Conservation (phyloP, 768 basidiomycete genomes). For the Mycena pura region DNA sequence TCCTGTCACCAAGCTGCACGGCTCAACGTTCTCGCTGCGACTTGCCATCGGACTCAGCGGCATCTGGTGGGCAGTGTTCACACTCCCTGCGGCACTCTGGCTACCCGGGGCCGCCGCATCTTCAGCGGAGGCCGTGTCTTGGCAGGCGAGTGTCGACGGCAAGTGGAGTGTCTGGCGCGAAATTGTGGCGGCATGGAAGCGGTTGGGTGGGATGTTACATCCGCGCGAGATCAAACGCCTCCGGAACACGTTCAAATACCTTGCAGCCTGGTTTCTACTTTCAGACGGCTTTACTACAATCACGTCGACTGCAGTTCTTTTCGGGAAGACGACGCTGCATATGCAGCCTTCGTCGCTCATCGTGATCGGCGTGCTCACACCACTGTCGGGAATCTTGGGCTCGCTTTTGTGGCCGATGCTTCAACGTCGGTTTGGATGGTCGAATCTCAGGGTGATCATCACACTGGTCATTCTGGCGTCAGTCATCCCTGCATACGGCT, state of each 20-base stretch:
- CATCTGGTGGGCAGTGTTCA: slow-evolving; percentile 86
- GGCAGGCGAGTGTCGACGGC: slow-evolving; percentile 25
- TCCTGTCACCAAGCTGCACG: slow-evolving; percentile 75
- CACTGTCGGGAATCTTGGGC: slow-evolving; percentile 79
- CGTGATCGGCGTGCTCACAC: slow-evolving; percentile 80
- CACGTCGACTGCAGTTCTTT: slow-evolving; percentile 89
- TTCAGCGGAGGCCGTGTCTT: slow-evolving; percentile 13
- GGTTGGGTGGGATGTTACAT: slow-evolving; percentile 76
- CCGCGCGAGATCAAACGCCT: slow-evolving; percentile 77
- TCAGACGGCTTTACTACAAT: slow-evolving; percentile 95
- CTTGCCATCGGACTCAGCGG: slow-evolving; percentile 88
- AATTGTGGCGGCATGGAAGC: slow-evolving; percentile 74
- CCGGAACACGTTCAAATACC: slow-evolving; percentile 86
- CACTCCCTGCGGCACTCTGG: slow-evolving; percentile 79
- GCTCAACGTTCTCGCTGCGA: slow-evolving; percentile 79
- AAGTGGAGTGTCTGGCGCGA: slow-evolving; percentile 44
- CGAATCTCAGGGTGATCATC: slow-evolving; percentile 72
- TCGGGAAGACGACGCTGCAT: slow-evolving; percentile 86
- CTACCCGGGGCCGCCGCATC: slow-evolving; percentile 52
- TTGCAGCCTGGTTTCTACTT: slow-evolving; percentile 93
- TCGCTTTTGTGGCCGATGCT: slow-evolving; percentile 82
- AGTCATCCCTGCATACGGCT: slow-evolving; percentile 80
- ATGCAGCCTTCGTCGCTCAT: slow-evolving; percentile 83
- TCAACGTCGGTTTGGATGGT: slow-evolving; percentile 68
- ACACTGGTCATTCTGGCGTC: slow-evolving; percentile 71